Evolutionary conservation across 257 asterid genomes (phyloP), one percentile per base, ranked within the genome.

Genomic region (Coffea canephora): DNA sequence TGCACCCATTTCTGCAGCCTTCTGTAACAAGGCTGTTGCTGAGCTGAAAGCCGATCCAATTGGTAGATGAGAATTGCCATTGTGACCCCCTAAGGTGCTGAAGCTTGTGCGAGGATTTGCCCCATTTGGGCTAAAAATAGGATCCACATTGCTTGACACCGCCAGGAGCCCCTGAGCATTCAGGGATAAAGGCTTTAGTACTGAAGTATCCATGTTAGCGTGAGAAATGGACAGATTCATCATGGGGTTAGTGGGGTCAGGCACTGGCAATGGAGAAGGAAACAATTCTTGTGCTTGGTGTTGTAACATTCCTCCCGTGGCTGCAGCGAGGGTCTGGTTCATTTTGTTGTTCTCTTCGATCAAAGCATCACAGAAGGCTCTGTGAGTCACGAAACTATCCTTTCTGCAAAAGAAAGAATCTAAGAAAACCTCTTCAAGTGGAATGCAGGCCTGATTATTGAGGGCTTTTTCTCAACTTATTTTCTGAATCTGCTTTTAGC

Each of bases 1-100:
- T 34, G 85, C 43, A 2, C 82, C 85, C 85, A 82, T 82, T 73
- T 72, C 77, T 7, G 85, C 72, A 21, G 82, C 82, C 74, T 82
- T 78, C 68, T 78, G 80, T 41, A 82, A 65, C 67, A 82, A 82
- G 11, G 85, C 79, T 8, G 76, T 77, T 3, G 85, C 85, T 3
- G 79, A 78, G 39, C 76, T 82, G 59, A 34, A 73, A 3, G 82
- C 48, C 18, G 82, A 78, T 23, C 80, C 82, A 54, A 61, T 73
- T 4, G 52, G 25, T 19, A 50, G 23, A 49, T 68, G 54, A 72
- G 67, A 46, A 12, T 14, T 45, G 13, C 0, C 15, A 1, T 2
- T 57, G 23, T 39, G 41, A 6, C 54, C 75, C 25, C 69, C 10
- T 34, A 78, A 9, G 59, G 69, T 36, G 25, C 50, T 11, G 65